Evolutionary conservation across 176 grass and related monocot genomes (phyloP).

Genomic region (Oryza coarctata): DNA sequence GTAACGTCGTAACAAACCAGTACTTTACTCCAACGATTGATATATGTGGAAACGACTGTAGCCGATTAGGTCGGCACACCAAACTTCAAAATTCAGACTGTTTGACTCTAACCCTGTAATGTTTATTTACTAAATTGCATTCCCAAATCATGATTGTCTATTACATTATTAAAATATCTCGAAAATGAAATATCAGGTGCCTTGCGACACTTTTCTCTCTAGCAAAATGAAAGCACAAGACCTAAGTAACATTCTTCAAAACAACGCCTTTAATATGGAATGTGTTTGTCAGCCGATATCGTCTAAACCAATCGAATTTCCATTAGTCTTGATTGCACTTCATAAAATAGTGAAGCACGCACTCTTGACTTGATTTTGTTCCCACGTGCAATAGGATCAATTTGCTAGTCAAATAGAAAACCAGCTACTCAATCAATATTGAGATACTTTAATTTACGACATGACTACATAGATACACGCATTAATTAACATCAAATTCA

Average conservation of each 20-base stretch:
- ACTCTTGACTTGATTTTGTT: not conserved
- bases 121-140: no score
- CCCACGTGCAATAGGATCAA: not conserved
- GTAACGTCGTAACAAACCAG: not conserved
- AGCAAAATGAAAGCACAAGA: no score
- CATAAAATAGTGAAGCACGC: no score
- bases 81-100: not conserved
- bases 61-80: not conserved
- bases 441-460: not conserved
- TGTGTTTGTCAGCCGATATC: no score
- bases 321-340: not conserved
- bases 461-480: no score
- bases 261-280: no score
- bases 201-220: no score
- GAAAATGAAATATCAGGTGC: no score
- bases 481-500: no score
- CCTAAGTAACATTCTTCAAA: no score
- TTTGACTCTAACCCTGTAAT: not conserved
- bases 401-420: not conserved
- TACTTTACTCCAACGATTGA: not conserved
- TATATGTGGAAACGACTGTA: not conserved
- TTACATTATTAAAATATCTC: no score
- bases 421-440: not conserved
- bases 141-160: no score
- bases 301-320: not conserved